A percentile compares a stretch with the other conserved stretches of the same genome.
phyloP scores from a whole-genome alignment of 495 filamentous ascomycete genomes.

The Penicillium bialowiezense region DNA sequence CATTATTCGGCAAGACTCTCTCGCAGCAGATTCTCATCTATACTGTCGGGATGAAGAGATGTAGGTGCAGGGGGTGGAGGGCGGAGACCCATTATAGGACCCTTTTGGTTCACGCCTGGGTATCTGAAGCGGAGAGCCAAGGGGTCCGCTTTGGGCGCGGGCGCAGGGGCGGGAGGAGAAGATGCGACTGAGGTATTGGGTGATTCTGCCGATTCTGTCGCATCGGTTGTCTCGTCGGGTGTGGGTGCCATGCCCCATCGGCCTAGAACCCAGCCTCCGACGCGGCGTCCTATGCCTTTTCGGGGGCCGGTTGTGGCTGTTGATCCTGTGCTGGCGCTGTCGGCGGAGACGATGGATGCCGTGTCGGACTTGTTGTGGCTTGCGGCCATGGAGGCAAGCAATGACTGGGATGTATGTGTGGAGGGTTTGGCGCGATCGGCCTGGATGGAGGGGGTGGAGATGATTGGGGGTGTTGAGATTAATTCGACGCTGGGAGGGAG shows the following conservation, averaged over 20 bases:
- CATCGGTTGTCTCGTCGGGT: constrained; percentile 15
- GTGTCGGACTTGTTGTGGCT: constrained; percentile 15
- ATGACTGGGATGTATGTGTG: constrained; percentile 29
- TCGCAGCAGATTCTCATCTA: constrained; percentile 39
- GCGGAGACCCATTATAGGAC: constrained; percentile 41
- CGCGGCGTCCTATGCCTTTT: constrained; percentile 40
- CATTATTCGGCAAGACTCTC: constrained; percentile 41
- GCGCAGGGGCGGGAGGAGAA: not conserved
- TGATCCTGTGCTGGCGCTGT: constrained; percentile 26
- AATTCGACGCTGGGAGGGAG: constrained; percentile 33
- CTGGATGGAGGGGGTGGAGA: constrained; percentile 44
- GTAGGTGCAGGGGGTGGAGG: constrained; percentile 31
- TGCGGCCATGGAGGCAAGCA: constrained; percentile 42
- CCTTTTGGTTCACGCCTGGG: constrained; percentile 49
- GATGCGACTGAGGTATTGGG: constrained; percentile 2
- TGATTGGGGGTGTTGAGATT: constrained; percentile 40
- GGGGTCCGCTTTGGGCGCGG: not conserved
- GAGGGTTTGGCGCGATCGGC: constrained; percentile 30
- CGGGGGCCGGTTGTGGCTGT: constrained; percentile 17
- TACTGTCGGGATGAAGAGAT: constrained; percentile 29
- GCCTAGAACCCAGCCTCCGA: constrained; percentile 57
- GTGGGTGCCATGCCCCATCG: constrained; percentile 50
- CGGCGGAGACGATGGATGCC: constrained; percentile 20
- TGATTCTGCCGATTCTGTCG: constrained; percentile 16
- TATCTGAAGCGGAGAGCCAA: constrained; percentile 31